Evolutionary conservation across 2,329 filamentous ascomycete species (phyloP).

Genomic region (Botryosphaeria dothidea): DNA sequence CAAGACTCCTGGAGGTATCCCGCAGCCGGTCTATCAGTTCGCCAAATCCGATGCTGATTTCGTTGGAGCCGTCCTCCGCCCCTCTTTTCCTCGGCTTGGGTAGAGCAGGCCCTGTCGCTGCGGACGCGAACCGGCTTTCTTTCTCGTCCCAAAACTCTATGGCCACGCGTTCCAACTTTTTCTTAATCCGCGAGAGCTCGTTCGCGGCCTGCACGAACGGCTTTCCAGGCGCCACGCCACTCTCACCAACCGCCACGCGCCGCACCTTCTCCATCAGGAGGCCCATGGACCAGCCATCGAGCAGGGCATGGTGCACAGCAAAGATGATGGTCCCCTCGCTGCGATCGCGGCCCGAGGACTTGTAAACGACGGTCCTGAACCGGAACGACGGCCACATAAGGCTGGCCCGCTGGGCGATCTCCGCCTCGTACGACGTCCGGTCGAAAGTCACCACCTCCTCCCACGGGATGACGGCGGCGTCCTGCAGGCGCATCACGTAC

Average conservation of each 20-base stretch:
- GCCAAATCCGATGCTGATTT: background rate
- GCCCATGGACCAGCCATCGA: background rate
- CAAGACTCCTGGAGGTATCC: background rate
- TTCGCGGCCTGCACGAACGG: background rate
- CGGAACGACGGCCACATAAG: too few relatives aligned
- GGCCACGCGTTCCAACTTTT: too few relatives aligned
- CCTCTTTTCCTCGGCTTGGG: too few relatives aligned
- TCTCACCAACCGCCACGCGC: background rate
- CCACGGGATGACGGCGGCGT: too few relatives aligned
- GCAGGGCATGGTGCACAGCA: background rate
- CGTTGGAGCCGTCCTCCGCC: background rate
- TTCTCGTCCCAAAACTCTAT: too few relatives aligned
- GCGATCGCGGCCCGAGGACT: background rate
- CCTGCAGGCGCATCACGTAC: background rate
- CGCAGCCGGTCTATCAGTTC: background rate
- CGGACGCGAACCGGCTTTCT: too few relatives aligned
- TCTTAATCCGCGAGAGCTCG: too few relatives aligned
- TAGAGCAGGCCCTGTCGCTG: too few relatives aligned
- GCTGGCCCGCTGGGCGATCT: too few relatives aligned
- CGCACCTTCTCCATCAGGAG: background rate
- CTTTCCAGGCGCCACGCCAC: background rate
- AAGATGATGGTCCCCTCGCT: background rate
- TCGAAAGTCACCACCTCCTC: too few relatives aligned
- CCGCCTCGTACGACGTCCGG: too few relatives aligned
- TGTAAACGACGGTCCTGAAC: too few relatives aligned